Evolutionary conservation across 2,329 filamentous ascomycete species (phyloP), one percentile per base, ranked within the genome.

Genomic region (Hypoxylon sp.): DNA sequence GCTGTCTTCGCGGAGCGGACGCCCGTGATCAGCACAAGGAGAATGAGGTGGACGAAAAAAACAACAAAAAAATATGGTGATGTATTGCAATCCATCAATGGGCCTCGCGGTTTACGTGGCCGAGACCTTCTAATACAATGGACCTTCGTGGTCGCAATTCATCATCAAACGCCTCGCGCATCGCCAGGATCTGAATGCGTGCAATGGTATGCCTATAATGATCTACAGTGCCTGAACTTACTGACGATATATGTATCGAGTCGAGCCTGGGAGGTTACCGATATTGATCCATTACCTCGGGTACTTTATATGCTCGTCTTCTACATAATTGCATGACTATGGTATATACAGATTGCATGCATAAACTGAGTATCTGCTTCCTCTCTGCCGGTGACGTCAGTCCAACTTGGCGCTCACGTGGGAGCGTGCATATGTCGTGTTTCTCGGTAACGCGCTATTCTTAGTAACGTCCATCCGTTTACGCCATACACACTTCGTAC

Each of bases 131-230:
- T 41, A 72, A 70, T 68, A 69, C 37, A 42, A 66, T 9, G 65
- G 69, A 55, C 69, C 65, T 55, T 29, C 3, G 15, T 21, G 62
- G 69, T 66, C 68, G 60, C 38, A 15, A 52, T 69, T 67, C 70
- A 69, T 67, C 68, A 62, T 62, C 67, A 70, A 40, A 33, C 15
- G 43, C 15, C 23, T n/a, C 33, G 18, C 33, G n/a, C n/a, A n/a
- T n/a, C n/a, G n/a, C n/a, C n/a, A n/a, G n/a, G n/a, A n/a, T n/a
- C n/a, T n/a, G n/a, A n/a, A n/a, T n/a, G n/a, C n/a, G n/a, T n/a
- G n/a, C n/a, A n/a, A n/a, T n/a, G n/a, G n/a, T n/a, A n/a, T n/a
- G n/a, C n/a, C n/a, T n/a, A n/a, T n/a, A n/a, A n/a, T n/a, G n/a
- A n/a, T n/a, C n/a, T n/a, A n/a, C n/a, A n/a, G n/a, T n/a, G n/a